These are phyloP conservation scores for Suillus brevipes DNA, from an alignment of 768 basidiomycete species.

Conservation along the genomic window DNA sequence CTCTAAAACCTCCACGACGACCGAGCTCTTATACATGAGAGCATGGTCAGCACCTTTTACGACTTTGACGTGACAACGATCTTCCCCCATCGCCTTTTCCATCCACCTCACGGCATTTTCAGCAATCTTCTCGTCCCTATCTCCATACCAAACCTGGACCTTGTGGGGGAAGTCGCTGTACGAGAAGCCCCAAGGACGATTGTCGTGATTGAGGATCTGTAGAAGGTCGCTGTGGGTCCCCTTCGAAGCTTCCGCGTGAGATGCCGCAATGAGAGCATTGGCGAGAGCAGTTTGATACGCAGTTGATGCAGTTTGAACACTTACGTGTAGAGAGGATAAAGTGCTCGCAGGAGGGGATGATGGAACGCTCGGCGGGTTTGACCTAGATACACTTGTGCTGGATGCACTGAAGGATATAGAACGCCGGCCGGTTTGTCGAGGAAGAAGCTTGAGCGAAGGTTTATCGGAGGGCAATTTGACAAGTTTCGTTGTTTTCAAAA, in stretches of 20 bases:
- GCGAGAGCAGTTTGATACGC: conserved; percentile 70
- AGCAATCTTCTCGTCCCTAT: conserved; percentile 90
- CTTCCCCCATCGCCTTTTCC: conserved; percentile 79
- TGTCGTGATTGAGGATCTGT: conserved; percentile 88
- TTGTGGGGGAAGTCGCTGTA: conserved; percentile 76
- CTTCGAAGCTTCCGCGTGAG: conserved; percentile 90
- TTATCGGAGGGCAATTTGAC: conserved; percentile 35
- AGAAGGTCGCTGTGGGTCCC: conserved; percentile 90
- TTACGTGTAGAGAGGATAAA: conserved; percentile 29
- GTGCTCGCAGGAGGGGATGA: conserved; percentile 53
- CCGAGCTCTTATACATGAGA: conserved; percentile 87
- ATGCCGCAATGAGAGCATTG: conserved; percentile 89
- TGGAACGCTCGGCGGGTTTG: conserved; percentile 51
- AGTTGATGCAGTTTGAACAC: conserved; percentile 24
- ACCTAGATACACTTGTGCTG: conserved; percentile 28
- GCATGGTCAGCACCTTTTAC: conserved; percentile 89
- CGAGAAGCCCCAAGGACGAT: conserved; percentile 87
- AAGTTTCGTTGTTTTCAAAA: conserved; percentile 24
- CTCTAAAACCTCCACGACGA: conserved; percentile 85
- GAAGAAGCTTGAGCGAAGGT: conserved; percentile 33
- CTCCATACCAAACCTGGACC: conserved; percentile 90
- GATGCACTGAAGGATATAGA: conserved; percentile 64
- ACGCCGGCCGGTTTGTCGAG: conserved; percentile 58
- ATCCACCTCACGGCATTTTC: conserved; percentile 92
- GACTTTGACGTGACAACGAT: conserved; percentile 75